Evolutionary conservation across 768 basidiomycete genomes (phyloP), one percentile per base, ranked within the genome.

Genomic region (Cyclocybe cylindracea): DNA sequence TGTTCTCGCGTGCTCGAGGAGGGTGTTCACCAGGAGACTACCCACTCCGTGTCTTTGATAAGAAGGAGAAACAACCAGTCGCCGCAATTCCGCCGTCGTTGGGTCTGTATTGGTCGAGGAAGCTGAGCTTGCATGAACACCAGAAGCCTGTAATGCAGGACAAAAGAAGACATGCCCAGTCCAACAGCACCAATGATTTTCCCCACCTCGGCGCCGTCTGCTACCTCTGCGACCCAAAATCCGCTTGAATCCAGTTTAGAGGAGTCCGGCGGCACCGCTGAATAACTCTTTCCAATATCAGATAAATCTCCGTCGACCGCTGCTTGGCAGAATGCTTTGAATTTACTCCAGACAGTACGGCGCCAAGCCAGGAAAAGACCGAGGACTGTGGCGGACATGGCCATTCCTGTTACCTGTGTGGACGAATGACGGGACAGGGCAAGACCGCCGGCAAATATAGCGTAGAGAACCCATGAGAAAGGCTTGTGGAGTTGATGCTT

Each of bases 221-320:
- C 40, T 4, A 44, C 38, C 39, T 66, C 63, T 13, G 60, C 65
- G 10, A 64, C 61, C 65, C 65, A 66, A 47, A 66, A 64, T 6
- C 55, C 54, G 37, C 52, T 61, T 13, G 50, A 2, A 37, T 36
- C 10, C 24, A 38, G 13, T 46, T 16, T 3, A 48, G 48, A 9
- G n/a, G 7, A 10, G 29, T 19, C 11, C 46, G n/a, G 43, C 38
- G 7, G 38, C 24, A 8, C 2, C 14, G 11, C 11, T 33, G 5
- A 36, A 48, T 66, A 68, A 34, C 57, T 36, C 1, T 39, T 48
- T 1, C 46, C 44, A 1, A 66, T 64, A 43, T 65, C 55, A 13
- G 44, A 38, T 32, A 67, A 54, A 36, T 69, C 66, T 2, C 41
- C 54, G 42, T 24, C 24, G 5, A 24, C 24, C 5, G 24, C 24